phyloP scores from a whole-genome alignment of 768 basidiomycete species.

The Gautieria morchelliformis region DNA sequence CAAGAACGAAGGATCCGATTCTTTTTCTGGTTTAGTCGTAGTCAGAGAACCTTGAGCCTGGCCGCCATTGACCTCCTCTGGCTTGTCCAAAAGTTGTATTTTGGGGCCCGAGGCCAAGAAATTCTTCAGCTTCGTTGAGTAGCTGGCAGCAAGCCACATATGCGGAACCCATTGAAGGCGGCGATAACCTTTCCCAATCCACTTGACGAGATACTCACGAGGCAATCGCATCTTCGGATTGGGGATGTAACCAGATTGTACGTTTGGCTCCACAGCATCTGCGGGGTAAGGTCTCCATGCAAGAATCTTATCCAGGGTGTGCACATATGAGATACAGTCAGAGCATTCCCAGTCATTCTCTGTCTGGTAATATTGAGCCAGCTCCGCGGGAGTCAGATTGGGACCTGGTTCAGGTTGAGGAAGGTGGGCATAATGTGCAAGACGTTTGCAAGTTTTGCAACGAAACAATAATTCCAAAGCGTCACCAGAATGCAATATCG shows the following conservation, averaged over 20 bases:
- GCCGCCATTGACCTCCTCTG: conserved; percentile 20
- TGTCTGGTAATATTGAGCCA: conserved; percentile 56
- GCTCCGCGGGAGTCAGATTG: conserved; percentile 25
- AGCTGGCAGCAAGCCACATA: conserved; percentile 74
- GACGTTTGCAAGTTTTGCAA: conserved; percentile 74
- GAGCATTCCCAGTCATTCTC: conserved; percentile 56
- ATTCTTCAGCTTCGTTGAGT: conserved; percentile 58
- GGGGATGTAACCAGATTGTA: conserved; percentile 28
- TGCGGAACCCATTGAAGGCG: conserved; percentile 86
- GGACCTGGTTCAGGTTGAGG: conserved; percentile 33
- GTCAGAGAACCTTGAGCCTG: conserved; percentile 21
- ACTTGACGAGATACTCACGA: conserved; percentile 92
- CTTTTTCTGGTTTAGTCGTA: conserved; percentile 11
- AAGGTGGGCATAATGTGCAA: conserved; percentile 74
- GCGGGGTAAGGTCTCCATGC: conserved; percentile 84
- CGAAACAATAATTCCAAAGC: conserved; percentile 50
- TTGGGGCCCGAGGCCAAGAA: conserved; percentile 65
- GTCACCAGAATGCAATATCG: neutral
- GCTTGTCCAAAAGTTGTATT: conserved; percentile 49
- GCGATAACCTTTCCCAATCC: conserved; percentile 70
- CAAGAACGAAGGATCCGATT: conserved; percentile 22
- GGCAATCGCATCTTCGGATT: conserved; percentile 56
- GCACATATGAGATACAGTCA: conserved; percentile 67
- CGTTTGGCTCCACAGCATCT: conserved; percentile 45
- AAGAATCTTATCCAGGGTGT: conserved; percentile 71